Evolutionary conservation across 2,329 filamentous ascomycete genomes (phyloP).

Genomic region (Penicillium sp.): DNA sequence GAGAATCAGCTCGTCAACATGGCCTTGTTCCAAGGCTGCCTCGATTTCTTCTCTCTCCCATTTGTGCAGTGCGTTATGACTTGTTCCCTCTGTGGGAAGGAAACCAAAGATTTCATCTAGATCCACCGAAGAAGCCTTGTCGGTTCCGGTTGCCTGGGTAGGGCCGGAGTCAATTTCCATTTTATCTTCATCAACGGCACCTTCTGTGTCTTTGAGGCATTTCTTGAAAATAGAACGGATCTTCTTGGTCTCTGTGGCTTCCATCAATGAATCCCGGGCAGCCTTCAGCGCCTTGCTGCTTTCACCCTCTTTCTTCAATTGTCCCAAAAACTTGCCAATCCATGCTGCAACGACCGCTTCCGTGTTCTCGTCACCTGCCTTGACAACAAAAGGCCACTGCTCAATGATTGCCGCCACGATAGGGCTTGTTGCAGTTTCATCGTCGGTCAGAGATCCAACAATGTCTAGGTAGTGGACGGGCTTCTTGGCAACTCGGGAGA

Average conservation of each 20-base stretch:
- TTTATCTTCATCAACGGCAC: slow-evolving; percentile 13
- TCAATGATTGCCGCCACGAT: slow-evolving; percentile 71
- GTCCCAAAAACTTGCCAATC: slow-evolving; percentile 59
- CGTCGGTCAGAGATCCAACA: slow-evolving; percentile 39
- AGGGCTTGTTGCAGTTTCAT: slow-evolving; percentile 58
- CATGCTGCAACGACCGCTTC: slow-evolving; percentile 56
- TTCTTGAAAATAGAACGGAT: slow-evolving; percentile 37
- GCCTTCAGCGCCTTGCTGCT: slow-evolving; percentile 47
- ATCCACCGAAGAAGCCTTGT: slow-evolving; percentile 36
- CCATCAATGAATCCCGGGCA: slow-evolving; percentile 48
- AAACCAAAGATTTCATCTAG: slow-evolving; percentile 57
- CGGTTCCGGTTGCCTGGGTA: not conserved
- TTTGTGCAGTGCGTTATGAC: slow-evolving; percentile 50
- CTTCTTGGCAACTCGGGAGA: slow-evolving; percentile 70
- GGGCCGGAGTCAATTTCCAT: slow-evolving; percentile 21
- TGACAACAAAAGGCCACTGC: slow-evolving; percentile 71
- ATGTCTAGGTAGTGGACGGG: slow-evolving; percentile 77
- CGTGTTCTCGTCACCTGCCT: slow-evolving; percentile 49
- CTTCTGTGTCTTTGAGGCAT: slow-evolving; percentile 35
- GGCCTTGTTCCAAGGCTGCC: slow-evolving; percentile 75
- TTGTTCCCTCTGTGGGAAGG: slow-evolving; percentile 46
- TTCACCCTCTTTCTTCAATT: slow-evolving; percentile 56
- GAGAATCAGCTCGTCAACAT: slow-evolving; percentile 68
- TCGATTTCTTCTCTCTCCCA: slow-evolving; percentile 79
- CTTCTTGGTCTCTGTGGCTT: slow-evolving; percentile 41